These are phyloP conservation scores for Pancytospora philotis DNA, from an alignment of 371 early-diverging fungal species.

Conservation along the genomic window DNA sequence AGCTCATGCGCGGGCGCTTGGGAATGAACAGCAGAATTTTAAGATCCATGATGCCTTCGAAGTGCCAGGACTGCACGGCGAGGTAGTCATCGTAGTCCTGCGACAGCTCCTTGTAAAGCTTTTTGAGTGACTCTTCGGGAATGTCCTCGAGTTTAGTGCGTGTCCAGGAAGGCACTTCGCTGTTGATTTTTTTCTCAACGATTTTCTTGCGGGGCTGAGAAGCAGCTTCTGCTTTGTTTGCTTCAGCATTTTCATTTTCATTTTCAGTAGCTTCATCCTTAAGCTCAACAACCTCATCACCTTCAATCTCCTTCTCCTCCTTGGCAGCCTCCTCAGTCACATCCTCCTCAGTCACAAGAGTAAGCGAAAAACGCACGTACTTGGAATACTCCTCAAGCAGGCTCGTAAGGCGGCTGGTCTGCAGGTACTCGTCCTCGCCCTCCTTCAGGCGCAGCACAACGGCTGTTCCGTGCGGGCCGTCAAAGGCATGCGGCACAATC, in stretches of 20 bases:
- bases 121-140: conserved; percentile 72
- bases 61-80: conserved; percentile 73
- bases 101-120: conserved; percentile 79
- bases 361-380: conserved; percentile 81
- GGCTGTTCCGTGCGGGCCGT: conserved; percentile 73
- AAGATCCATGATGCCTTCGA: conserved; percentile 82
- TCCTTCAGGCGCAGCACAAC: conserved; percentile 78
- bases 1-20: conserved; percentile 71
- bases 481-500: conserved; percentile 69
- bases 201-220: conserved; percentile 60
- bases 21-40: conserved; percentile 77
- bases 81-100: conserved; percentile 84
- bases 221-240: conserved; percentile 62
- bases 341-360: conserved; percentile 68
- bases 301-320: conserved; percentile 9
- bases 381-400: conserved; percentile 84
- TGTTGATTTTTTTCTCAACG: conserved; percentile 59
- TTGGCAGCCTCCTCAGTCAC: conserved; percentile 65
- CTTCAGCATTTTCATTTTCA: conserved; percentile 63
- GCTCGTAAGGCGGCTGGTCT: conserved; percentile 66
- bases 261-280: conserved; percentile 63
- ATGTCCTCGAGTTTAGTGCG: conserved; percentile 77
- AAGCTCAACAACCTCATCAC: conserved; percentile 6
- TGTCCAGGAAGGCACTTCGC: conserved; percentile 81
- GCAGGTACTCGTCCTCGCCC: conserved; percentile 74